Evolutionary conservation across 495 filamentous ascomycete species (phyloP), one percentile per base, ranked within the genome.

Genomic region (Xeromyces bisporus): DNA sequence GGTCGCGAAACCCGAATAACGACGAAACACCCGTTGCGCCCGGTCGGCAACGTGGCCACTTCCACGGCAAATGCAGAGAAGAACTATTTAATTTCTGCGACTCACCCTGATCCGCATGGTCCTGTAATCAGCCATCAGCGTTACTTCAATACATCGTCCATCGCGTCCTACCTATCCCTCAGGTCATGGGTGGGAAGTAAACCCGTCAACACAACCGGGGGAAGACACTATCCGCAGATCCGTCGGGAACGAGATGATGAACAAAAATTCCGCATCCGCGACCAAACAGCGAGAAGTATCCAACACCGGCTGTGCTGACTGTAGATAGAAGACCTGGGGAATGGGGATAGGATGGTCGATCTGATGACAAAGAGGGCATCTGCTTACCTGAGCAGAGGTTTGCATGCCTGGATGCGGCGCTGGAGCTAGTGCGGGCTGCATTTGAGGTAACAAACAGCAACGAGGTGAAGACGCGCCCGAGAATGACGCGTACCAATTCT

Each of bases 351-450:
- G 13, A 16, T 21, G 28, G 41, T 35, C 39, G 46, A 57, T 56
- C 45, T 60, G 55, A 61, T 60, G 55, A 59, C 57, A 59, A 61
- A 57, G 41, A 42, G 41, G n/a, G 51, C 40, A 36, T 36, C 33
- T 50, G 56, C 66, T 62, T 68, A 70, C 66, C 57, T 67, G 65
- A 58, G 56, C 58, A 51, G 58, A 47, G 41, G 55, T 51, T 50
- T 67, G 66, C 62, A 66, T 66, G 45, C 50, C 60, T 48, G 62
- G 64, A 55, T 68, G 66, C 47, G 65, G 66, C 43, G 65, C 65
- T 56, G 65, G 65, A 31, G 65, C 65, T 48, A 70, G 49, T 46
- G 59, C 55, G 37, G 65, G 64, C 50, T 70, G 66, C 66, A 70
- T 70, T n/a, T 28, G 47, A 56, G 18, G 29, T 17, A 7, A n/a